A percentile compares a stretch with the other conserved stretches of the same genome.
Evolutionary conservation across 345 rosid genomes (phyloP).

Genomic region (Abelmoschus esculentus): DNA sequence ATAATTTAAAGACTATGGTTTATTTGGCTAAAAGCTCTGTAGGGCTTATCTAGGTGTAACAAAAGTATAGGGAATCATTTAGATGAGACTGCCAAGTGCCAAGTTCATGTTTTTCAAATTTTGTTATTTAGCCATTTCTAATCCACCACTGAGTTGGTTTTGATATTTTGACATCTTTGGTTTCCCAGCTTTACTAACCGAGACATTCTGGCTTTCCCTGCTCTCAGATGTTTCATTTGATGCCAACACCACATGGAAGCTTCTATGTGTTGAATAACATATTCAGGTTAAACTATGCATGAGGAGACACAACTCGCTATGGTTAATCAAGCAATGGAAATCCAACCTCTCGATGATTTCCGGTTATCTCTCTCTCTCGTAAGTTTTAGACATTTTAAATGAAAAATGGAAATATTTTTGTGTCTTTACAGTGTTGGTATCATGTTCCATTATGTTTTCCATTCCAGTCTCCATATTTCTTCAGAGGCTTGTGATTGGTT

Average conservation of each 20-base stretch:
- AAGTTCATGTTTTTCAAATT: neutral
- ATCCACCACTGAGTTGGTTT: neutral
- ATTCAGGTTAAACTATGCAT: too few relatives aligned
- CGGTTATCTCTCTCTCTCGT: neutral
- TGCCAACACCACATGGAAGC: too few relatives aligned
- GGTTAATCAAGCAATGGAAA: neutral
- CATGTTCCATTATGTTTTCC: neutral
- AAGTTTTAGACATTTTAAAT: neutral
- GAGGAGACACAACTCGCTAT: too few relatives aligned
- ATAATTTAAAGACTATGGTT: neutral
- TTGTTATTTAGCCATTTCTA: too few relatives aligned
- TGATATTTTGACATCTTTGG: neutral
- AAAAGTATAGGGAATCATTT: neutral
- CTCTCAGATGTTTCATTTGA: too few relatives aligned
- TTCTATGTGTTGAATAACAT: too few relatives aligned
- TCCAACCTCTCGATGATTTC: neutral
- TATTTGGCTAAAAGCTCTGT: neutral
- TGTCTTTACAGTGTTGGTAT: neutral
- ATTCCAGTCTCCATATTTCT: neutral
- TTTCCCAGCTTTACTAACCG: neutral
- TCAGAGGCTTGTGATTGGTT: too few relatives aligned
- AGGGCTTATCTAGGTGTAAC: neutral
- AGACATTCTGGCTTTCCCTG: neutral
- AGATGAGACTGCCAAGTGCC: neutral
- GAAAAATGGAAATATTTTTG: neutral